Base-by-base conservation (phyloP, 2,329 filamentous ascomycete species). In the Arachnomyces sp. region DNA sequence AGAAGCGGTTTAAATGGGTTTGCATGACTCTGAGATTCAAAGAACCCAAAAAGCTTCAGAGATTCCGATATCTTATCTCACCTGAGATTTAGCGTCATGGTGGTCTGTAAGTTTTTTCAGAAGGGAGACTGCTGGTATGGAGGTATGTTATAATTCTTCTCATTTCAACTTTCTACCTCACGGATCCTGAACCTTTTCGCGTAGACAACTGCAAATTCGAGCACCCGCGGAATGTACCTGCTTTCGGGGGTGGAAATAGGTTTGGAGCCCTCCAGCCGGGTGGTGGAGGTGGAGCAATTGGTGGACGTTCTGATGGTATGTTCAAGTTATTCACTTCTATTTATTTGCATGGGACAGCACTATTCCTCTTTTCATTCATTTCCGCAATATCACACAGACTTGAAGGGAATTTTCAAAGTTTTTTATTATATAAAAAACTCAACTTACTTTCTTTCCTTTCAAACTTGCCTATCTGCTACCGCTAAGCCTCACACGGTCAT, bases 101-200 rank as follows among this genome's bases (percentile, higher is more conserved):
- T 55, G 9, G 52, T 82, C 41, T 86, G 82, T 67, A 72, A 62
- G 47, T 86, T 76, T 59, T 86, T 71, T 54, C 72, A 74, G 56
- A 72, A 80, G 56, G 80, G 80, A 32, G 70, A 69, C 46, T 87
- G 82, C 67, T 76, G 67, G 53, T 78, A 74, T 56, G 81, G 81
- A 63, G 68, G 80, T 81, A 67, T 48, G 69, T 36, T 12, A 39
- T 31, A 35, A 37, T 55, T 29, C 53, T 37, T 39, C n/a, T 6
- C 33, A 21, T 18, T 39, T 4, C 31, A 29, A 34, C 25, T 39
- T 29, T 29, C 36, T 31, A 38, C 4, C 28, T 35, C 31, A 18
- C n/a, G 25, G 36, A n/a, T 21, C 36, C 11, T 39, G 28, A 18
- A 34, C 36, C 29, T 46, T 33, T 30, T 44, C 28, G 38, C 8